A percentile compares a stretch with the other conserved stretches of the same genome.
Conservation (phyloP, 208 protist genomes). For the Leishmania amazonensis region DNA sequence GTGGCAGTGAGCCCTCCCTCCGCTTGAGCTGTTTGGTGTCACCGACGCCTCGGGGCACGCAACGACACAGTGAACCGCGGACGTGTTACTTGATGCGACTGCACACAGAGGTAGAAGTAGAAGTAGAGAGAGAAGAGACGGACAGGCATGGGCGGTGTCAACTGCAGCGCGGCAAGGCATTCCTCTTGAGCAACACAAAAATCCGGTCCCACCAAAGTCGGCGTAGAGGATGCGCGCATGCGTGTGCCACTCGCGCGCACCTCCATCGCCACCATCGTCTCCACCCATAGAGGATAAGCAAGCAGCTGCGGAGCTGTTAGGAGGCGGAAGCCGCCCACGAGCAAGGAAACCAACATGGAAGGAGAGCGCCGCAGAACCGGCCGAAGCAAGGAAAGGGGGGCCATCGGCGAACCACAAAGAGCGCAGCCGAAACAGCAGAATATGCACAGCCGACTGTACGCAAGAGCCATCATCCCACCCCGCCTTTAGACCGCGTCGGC, state of each 20-base stretch:
- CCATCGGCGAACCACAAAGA: not conserved
- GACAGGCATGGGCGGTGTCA: not conserved
- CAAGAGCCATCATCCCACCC: not conserved
- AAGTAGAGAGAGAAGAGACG: not conserved
- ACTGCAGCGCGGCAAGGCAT: not conserved
- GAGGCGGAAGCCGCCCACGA: not conserved
- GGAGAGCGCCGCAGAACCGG: not conserved
- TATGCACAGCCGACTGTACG: not conserved
- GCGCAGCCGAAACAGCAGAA: not conserved
- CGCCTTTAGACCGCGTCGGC: not conserved
- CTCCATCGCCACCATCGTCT: not conserved
- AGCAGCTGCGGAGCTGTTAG: too few relatives aligned
- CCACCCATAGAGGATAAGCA: not conserved
- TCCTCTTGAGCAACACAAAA: not conserved
- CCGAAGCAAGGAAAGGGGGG: not conserved
- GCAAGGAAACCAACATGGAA: not conserved
- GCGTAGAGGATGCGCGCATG: not conserved
- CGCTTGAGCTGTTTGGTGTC: not conserved
- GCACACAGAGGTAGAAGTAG: too few relatives aligned
- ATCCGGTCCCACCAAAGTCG: not conserved
- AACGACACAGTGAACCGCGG: not conserved
- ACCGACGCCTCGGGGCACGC: not conserved
- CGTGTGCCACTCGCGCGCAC: not conserved
- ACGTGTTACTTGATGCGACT: not conserved
- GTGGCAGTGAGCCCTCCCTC: not conserved